phyloP scores from a whole-genome alignment of 2,329 filamentous ascomycete species.

The Tolypocladium nubicola region DNA sequence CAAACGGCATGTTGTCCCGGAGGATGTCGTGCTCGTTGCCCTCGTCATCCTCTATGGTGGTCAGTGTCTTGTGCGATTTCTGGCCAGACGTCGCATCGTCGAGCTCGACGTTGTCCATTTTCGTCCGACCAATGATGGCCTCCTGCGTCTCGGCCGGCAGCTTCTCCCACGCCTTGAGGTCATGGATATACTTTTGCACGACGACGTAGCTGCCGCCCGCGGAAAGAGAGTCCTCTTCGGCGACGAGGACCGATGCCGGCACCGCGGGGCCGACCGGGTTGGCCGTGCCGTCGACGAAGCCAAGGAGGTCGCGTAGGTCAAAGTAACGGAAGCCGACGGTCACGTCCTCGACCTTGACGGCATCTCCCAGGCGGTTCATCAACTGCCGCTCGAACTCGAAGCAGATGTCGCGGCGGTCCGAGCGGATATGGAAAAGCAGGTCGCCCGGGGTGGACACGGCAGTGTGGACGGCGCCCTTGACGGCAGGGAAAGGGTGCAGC shows the following conservation, averaged over 20 bases:
- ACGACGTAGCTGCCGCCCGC: constrained; percentile 46
- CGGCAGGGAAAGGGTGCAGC: constrained; percentile 36
- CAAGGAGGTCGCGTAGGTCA: constrained; percentile 45
- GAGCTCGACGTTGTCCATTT: constrained; percentile 46
- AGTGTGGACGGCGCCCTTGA: constrained; percentile 37
- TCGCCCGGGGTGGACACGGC: constrained; percentile 46
- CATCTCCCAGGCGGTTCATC: constrained; percentile 33
- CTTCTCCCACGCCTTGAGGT: constrained; percentile 34
- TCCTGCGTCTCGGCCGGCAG: constrained; percentile 42
- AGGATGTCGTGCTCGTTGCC: constrained; percentile 42
- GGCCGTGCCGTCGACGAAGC: constrained; percentile 50
- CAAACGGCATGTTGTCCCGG: constrained; percentile 52
- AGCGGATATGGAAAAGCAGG: constrained; percentile 47
- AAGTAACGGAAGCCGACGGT: constrained; percentile 50
- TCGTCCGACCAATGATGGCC: constrained; percentile 44
- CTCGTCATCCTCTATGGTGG: constrained; percentile 38
- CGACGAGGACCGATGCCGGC: constrained; percentile 29
- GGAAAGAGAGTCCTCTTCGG: constrained; percentile 25
- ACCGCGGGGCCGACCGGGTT: constrained; percentile 41
- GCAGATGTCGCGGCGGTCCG: constrained; percentile 43
- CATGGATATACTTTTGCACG: constrained; percentile 47
- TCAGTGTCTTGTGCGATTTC: constrained; percentile 45
- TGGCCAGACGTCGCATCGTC: constrained; percentile 33
- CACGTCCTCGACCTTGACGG: constrained; percentile 37
- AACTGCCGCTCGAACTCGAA: constrained; percentile 50